Conservation (phyloP, 768 basidiomycete genomes). For the Trametopsis cervina region DNA sequence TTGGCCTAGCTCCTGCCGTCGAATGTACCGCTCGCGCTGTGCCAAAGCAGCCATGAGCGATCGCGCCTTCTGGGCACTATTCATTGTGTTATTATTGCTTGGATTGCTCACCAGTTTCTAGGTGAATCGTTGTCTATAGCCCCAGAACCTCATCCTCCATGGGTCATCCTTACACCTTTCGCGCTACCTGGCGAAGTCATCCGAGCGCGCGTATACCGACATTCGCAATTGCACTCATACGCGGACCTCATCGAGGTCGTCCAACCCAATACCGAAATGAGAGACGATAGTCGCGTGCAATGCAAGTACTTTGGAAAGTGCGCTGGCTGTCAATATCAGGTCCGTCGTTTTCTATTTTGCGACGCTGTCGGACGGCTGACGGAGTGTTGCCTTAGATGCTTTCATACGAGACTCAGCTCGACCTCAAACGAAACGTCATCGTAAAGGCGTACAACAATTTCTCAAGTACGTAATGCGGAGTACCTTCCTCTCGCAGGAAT, state of each 20-base stretch:
- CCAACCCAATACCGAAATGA: slow-evolving; percentile 50
- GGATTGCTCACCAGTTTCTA: slow-evolving; percentile 22
- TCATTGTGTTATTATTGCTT: too few species aligned
- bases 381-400: slow-evolving; percentile 53
- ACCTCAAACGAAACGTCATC: slow-evolving; percentile 81
- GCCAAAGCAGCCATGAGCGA: too few species aligned
- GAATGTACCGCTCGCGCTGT: too few species aligned
- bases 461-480: too few species aligned
- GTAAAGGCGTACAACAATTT: slow-evolving; percentile 78
- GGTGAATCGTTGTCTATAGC: slow-evolving; percentile 63
- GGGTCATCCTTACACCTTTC: slow-evolving; percentile 83
- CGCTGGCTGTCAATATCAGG: slow-evolving; percentile 94
- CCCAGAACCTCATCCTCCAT: slow-evolving; percentile 43
- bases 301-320: slow-evolving; percentile 90
- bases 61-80: too few species aligned
- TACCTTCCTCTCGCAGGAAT: slow-evolving; percentile 11
- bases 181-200: slow-evolving; percentile 80
- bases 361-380: not conserved
- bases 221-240: slow-evolving; percentile 63
- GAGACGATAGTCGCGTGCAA: slow-evolving; percentile 57
- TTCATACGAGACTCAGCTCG: slow-evolving; percentile 79
- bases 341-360: slow-evolving; percentile 20
- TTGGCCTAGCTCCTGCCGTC: too few species aligned
- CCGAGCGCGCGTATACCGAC: slow-evolving; percentile 63
- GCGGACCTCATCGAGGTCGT: slow-evolving; percentile 69